Evolutionary conservation across 371 early-diverging fungal genomes (phyloP).

Genomic region (Mortierella sp.): DNA sequence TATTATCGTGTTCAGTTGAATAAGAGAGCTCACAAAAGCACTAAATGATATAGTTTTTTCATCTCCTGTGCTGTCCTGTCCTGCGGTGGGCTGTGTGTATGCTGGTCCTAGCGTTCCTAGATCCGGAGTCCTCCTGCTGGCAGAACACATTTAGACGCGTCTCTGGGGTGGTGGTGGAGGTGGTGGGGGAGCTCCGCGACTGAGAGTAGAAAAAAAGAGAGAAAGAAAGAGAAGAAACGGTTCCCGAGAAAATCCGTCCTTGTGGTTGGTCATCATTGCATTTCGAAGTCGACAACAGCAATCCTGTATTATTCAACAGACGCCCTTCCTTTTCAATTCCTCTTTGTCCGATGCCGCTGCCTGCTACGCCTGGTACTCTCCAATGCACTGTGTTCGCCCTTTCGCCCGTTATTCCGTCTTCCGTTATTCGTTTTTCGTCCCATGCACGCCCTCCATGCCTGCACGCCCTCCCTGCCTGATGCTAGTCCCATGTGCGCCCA

Average conservation of each 20-base stretch:
- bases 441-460: background rate
- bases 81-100: background rate
- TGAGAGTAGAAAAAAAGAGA: constrained; percentile 26
- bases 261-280: constrained; percentile 55
- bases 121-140: constrained; percentile 33
- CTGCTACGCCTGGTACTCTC: background rate
- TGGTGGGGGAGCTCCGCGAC: constrained; percentile 57
- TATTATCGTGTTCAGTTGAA: background rate
- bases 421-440: background rate
- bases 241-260: constrained; percentile 54
- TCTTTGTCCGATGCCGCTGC: background rate
- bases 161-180: constrained; percentile 59
- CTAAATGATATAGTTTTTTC: background rate
- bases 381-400: background rate
- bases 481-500: constrained; percentile 5
- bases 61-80: background rate
- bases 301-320: constrained; percentile 11
- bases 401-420: background rate
- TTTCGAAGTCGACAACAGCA: constrained; percentile 27
- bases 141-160: constrained; percentile 43
- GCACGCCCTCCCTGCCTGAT: background rate
- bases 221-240: constrained; percentile 33
- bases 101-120: constrained; percentile 16
- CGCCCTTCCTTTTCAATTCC: background rate
- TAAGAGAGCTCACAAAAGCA: background rate